Evolutionary conservation across 2,329 filamentous ascomycete genomes (phyloP), one percentile per base, ranked within the genome.

Genomic region (Neofusicoccum parvum): DNA sequence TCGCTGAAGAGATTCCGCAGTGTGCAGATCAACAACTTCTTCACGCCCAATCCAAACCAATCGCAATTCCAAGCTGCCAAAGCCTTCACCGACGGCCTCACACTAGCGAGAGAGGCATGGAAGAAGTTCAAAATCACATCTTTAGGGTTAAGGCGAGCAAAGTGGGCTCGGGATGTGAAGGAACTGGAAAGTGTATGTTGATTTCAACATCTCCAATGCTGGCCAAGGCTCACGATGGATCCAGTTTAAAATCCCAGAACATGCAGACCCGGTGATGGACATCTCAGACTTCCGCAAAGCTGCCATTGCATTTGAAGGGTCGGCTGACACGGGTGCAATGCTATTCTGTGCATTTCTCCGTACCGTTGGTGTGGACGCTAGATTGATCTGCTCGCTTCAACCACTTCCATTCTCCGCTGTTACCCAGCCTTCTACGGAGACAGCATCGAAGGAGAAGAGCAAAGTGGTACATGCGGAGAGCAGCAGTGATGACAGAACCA

Each of bases 311-410:
- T 78, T 96, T 17, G 82, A 88, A 69, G 96, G 94, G 0, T 98
- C 94, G 9, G 87, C 94, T 69, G 95, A 99, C 75, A 84, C 96
- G 10, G 95, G 94, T 0, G 91, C 92, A 1, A 94, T 98, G 75
- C 77, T 99, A 0, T 97, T 96, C 72, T 98, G 95, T 75, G 91
- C 94, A 2, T 78, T 98, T 37, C 83, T 99, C 3, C 88, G 95
- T 17, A 87, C 88, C n/a, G 87, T 86, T n/a, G 93, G 92, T 2
- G 87, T 98, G 6, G 88, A 92, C 68, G 85, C 92, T 5, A 86
- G 95, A 12, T 83, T 99, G 4, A 91, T 98, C 0, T 97, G 93
- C 76, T 99, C 95, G 4, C 80, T 99, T 3, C 95, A 99, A 70
- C 87, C 90, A 1, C 82, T 99, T 0, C 85, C 91, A 0, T 94